Evolutionary conservation across 352 stramenopile species (phyloP), one percentile per base, ranked within the genome.

Genomic region (Pilasporangium apinafurcum): DNA sequence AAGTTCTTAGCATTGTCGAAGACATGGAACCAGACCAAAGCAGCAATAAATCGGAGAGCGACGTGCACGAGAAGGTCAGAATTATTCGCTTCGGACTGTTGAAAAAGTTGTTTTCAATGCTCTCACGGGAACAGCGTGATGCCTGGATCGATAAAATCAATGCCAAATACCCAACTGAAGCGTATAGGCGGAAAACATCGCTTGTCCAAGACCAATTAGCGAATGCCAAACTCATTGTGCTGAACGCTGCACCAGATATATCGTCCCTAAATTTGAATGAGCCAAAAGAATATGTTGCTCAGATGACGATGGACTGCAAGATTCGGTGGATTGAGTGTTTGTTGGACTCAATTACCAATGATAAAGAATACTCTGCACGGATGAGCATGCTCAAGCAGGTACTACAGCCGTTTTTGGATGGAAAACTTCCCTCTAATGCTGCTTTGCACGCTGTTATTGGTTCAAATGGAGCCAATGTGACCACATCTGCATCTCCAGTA

Each of bases 311-410:
- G 6, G 62, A 85, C n/a, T 18, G 67, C 34, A 89, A 86, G 32
- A 68, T 89, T 38, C 49, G 53, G 5, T 86, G 76, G 76, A 43
- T 86, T 25, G 68, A 89, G 8, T 56, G 54, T 13, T 45, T 86
- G 21, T 27, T 86, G 24, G 46, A 67, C 0, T 50, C 44, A 1
- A 46, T 86, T 3, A 27, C 63, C 12, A 68, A 24, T 1, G 73
- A 83, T 22, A 57, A 58, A 1, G 71, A 82, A 25, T 58, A 48
- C 8, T 80, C 66, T 10, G 59, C 56, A 7, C 64, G 64, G n/a
- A 60, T 74, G 18, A 29, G 51, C 28, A 70, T 72, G 48, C 50
- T 86, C 2, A 66, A 71, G 18, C 65, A 84, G 22, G 56, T 65
- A 16, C 46, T 84, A 0, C 39, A 63, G 13, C 64, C 68, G 6